Conservation (phyloP, 768 basidiomycete genomes). For the Lactarius evosmus region DNA sequence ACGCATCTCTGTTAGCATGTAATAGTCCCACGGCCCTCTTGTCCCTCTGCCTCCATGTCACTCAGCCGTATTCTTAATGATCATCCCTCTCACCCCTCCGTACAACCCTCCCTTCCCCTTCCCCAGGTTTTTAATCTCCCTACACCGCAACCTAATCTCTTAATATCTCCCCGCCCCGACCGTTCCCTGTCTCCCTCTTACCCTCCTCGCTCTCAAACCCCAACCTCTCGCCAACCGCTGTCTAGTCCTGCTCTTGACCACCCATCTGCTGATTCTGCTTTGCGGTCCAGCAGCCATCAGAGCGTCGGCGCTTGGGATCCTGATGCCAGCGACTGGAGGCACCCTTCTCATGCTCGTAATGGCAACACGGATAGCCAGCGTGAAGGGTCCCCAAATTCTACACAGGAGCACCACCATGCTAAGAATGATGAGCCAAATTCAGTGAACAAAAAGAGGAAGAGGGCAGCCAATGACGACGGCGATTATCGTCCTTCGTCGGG, state of each 20-base stretch:
- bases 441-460: conserved; percentile 50
- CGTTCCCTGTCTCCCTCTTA: conserved; percentile 21
- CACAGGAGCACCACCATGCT: conserved; percentile 30
- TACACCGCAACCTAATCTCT: conserved; percentile 30
- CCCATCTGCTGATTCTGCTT: conserved; percentile 36
- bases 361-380: conserved; percentile 37
- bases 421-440: conserved; percentile 20
- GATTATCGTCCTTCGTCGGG: conserved; percentile 51
- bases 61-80: conserved; percentile 39
- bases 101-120: conserved; percentile 30
- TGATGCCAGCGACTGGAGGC: conserved; percentile 39
- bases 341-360: conserved; percentile 39
- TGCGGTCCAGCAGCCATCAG: conserved; percentile 41
- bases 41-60: conserved; percentile 24
- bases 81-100: conserved; percentile 43
- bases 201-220: conserved; percentile 22
- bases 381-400: conserved; percentile 35
- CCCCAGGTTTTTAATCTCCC: conserved; percentile 32
- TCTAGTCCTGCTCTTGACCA: conserved; percentile 33
- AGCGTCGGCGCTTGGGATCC: conserved; percentile 42
- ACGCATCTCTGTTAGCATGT: conserved; percentile 6
- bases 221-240: conserved; percentile 28
- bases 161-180: conserved; percentile 30
- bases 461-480: conserved; percentile 47
- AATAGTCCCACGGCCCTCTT: conserved; percentile 25